phyloP scores from a whole-genome alignment of 2,329 filamentous ascomycete species.

The Penicillium sp. region DNA sequence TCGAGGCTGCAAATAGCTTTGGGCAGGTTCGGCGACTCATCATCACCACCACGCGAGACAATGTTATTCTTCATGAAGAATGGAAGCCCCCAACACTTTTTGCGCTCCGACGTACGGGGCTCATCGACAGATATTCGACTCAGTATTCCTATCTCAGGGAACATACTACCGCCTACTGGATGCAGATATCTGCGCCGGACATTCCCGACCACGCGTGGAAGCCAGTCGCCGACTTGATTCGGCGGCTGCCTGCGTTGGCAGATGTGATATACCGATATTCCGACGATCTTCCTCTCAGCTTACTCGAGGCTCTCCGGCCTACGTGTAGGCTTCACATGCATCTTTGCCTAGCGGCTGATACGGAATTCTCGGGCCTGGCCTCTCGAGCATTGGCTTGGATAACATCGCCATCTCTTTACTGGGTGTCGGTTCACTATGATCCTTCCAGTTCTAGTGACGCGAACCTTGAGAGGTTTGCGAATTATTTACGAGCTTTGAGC shows the following conservation, averaged over 20 bases:
- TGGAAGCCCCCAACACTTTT: not conserved
- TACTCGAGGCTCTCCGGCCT: not conserved
- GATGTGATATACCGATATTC: not conserved
- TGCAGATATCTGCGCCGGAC: not conserved
- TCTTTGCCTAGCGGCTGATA: not conserved
- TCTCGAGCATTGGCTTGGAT: not conserved
- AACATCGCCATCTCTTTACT: not conserved
- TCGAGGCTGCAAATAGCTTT: not conserved
- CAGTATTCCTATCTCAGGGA: not conserved
- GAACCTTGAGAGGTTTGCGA: too few relatives aligned
- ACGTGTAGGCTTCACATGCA: conserved; percentile 4
- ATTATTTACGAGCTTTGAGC: not conserved
- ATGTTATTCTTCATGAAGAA: not conserved
- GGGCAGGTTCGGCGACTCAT: conserved; percentile 3
- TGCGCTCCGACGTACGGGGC: not conserved
- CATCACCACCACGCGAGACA: not conserved
- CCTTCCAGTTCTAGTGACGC: not conserved
- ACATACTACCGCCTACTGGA: not conserved
- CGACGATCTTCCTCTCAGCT: not conserved
- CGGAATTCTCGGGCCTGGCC: not conserved
- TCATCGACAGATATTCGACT: not conserved
- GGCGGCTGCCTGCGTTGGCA: not conserved
- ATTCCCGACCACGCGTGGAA: not conserved
- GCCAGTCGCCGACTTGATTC: not conserved
- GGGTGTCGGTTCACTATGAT: not conserved